Conservation (phyloP, 169 alveolate genomes). For the Perkinsus chesapeaki region DNA sequence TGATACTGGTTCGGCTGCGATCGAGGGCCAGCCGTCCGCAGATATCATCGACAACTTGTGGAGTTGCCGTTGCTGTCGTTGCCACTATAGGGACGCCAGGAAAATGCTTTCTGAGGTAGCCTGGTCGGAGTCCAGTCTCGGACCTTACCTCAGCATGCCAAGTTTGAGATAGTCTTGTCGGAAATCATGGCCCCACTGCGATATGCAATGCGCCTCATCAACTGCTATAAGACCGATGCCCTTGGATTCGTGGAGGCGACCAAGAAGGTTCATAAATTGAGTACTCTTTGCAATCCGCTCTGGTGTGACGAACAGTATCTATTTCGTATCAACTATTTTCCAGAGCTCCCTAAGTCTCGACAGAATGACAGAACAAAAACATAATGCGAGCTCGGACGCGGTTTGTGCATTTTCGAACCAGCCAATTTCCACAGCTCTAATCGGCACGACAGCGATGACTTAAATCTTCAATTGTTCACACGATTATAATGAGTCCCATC, state of each 20-base stretch:
- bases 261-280: conserved; percentile 48
- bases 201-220: conserved; percentile 97
- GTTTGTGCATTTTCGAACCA: background rate
- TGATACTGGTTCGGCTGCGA: background rate
- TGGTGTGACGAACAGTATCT: conserved; percentile 79
- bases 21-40: background rate
- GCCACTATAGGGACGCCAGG: conserved; percentile 88
- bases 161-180: conserved; percentile 82
- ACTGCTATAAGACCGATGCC: conserved; percentile 82
- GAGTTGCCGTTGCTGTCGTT: conserved; percentile 97
- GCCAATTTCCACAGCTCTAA: background rate
- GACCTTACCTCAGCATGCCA: conserved; percentile 43
- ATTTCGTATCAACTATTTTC: conserved; percentile 10
- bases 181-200: conserved; percentile 97
- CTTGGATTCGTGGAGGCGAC: conserved; percentile 49
- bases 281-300: conserved; percentile 74
- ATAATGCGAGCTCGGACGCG: background rate
- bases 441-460: background rate
- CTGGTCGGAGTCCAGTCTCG: background rate
- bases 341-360: too few species aligned
- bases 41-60: conserved; percentile 56
- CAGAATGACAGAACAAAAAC: too few species aligned
- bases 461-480: background rate
- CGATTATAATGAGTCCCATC: background rate
- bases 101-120: conserved; percentile 41